Evolutionary conservation across 805 yeast genomes (phyloP).

Genomic region (Wickerhamiella bombiphila): DNA sequence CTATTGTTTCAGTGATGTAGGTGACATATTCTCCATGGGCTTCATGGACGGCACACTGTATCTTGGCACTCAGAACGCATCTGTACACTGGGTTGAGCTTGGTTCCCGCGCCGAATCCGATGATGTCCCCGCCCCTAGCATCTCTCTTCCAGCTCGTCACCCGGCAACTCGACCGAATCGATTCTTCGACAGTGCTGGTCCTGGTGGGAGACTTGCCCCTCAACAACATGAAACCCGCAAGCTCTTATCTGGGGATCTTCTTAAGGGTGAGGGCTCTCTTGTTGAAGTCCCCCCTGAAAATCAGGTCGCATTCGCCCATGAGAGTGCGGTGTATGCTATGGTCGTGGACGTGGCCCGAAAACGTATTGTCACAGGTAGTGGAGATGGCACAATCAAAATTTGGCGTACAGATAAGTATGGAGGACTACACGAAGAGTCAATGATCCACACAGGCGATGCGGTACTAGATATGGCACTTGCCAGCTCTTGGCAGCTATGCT

Average conservation of each 20-base stretch:
- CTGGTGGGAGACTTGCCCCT: constrained; percentile 42
- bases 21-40: constrained; percentile 76
- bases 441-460: constrained; percentile 44
- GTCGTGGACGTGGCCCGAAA: constrained; percentile 17
- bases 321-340: constrained; percentile 77
- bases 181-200: constrained; percentile 84
- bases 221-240: constrained; percentile 18
- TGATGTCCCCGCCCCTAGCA: background rate
- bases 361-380: constrained; percentile 57
- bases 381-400: constrained; percentile 74
- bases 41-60: constrained; percentile 53
- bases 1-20: constrained; percentile 75
- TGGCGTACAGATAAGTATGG: constrained; percentile 40
- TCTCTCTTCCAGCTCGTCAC: constrained; percentile 2
- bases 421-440: constrained; percentile 12
- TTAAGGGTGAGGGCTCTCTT: constrained; percentile 9
- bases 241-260: constrained; percentile 1
- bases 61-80: constrained; percentile 87
- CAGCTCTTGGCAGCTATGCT: constrained; percentile 56
- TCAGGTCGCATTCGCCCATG: constrained; percentile 70
- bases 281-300: constrained; percentile 49
- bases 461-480: constrained; percentile 51
- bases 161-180: constrained; percentile 53
- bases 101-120: constrained; percentile 8
- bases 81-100: constrained; percentile 55